Evolutionary conservation across 805 yeast genomes (phyloP).

Genomic region (Blastobotrys robertii): DNA sequence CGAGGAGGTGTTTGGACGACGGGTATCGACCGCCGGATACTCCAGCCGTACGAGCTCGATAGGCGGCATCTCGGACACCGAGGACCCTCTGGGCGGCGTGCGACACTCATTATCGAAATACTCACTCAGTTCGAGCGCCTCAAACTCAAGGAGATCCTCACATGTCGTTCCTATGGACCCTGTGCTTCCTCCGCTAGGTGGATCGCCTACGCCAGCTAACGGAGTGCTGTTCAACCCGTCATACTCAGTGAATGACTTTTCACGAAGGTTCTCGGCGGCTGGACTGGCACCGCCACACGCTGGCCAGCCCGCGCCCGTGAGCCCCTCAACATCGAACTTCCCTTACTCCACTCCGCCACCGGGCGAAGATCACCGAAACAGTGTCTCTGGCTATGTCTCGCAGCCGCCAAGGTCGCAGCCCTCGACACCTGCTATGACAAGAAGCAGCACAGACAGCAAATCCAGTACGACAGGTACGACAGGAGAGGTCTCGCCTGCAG

Average conservation of each 20-base stretch:
- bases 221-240: not conserved
- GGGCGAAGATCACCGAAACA: too few relatives aligned
- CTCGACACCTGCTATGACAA: not conserved
- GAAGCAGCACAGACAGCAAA: not conserved
- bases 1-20: constrained; percentile 10
- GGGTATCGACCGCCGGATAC: constrained; percentile 13
- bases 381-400: too few relatives aligned
- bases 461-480: not conserved
- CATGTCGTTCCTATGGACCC: constrained; percentile 8
- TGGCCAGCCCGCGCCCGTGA: too few relatives aligned
- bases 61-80: constrained; percentile 20
- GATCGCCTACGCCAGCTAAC: not conserved
- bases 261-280: too few relatives aligned
- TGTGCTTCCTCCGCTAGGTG: constrained; percentile 2
- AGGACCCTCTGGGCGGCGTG: constrained; percentile 16
- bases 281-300: too few relatives aligned
- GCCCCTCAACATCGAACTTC: too few relatives aligned
- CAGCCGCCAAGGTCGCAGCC: not conserved
- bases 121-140: constrained; percentile 14
- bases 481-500: not conserved
- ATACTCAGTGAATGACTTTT: not conserved
- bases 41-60: constrained; percentile 17
- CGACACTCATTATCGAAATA: constrained; percentile 17
- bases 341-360: too few relatives aligned
- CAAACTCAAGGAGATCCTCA: constrained; percentile 17